These are phyloP conservation scores for Neofusicoccum sp. DNA, from an alignment of 2,329 filamentous ascomycete species.

Conservation along the genomic window DNA sequence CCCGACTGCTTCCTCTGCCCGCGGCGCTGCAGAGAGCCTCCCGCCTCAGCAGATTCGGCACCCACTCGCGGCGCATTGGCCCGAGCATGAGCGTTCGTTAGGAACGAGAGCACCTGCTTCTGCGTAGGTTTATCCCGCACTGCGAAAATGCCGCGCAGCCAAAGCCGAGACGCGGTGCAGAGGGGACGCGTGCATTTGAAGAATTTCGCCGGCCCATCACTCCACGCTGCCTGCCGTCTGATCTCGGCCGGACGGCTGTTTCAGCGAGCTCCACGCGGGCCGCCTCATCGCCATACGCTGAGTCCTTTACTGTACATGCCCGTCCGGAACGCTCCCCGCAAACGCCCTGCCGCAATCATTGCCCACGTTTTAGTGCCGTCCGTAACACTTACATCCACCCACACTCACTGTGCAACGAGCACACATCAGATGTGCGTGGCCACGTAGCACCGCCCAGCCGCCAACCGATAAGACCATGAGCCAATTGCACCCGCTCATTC, in stretches of 20 bases:
- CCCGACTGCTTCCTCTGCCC: not conserved
- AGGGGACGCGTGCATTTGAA: not conserved
- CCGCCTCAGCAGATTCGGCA: not conserved
- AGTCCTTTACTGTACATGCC: not conserved
- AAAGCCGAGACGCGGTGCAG: not conserved
- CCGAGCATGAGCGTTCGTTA: not conserved
- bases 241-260: slow-evolving; percentile 1
- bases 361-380: not conserved
- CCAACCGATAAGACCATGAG: not conserved
- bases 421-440: not conserved
- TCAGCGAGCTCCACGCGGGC: too few relatives aligned
- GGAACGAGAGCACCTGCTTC: not conserved
- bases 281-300: too few relatives aligned
- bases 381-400: not conserved
- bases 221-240: not conserved
- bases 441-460: not conserved
- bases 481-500: not conserved
- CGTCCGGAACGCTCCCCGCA: not conserved
- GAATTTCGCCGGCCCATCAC: not conserved
- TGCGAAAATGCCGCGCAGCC: not conserved
- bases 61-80: not conserved
- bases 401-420: not conserved
- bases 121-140: not conserved
- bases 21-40: not conserved
- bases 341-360: not conserved